Percentiles rank a stretch among this genome's conserved stretches.
phyloP scores from a whole-genome alignment of 345 rosid genomes.

The Combretum micranthum region DNA sequence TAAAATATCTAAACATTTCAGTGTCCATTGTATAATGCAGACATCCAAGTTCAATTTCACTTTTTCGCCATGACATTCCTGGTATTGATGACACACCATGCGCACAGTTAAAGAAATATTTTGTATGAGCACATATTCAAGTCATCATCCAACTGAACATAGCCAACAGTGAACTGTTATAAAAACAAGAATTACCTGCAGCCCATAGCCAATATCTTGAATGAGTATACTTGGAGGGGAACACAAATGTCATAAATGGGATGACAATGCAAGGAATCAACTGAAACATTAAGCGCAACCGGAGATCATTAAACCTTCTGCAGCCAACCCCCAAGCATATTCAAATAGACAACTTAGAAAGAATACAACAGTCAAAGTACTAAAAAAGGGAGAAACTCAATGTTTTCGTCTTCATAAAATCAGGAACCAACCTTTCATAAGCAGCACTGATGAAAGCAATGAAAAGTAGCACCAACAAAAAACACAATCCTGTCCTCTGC shows the following conservation, averaged over 20 bases:
- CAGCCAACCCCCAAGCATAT: conserved; percentile 46
- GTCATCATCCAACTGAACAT: neutral
- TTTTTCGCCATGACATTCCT: too few relatives aligned
- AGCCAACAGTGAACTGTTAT: neutral
- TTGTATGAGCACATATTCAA: neutral
- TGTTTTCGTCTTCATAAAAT: neutral
- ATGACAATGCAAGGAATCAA: conserved; percentile 63
- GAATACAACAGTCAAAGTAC: neutral
- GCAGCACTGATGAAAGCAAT: conserved; percentile 39
- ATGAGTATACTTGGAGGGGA: conserved; percentile 67
- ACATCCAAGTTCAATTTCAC: too few relatives aligned
- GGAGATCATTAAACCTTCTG: conserved; percentile 91
- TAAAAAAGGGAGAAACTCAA: neutral
- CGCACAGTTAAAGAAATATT: neutral
- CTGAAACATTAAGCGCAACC: conserved; percentile 84
- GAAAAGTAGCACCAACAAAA: conserved; percentile 44
- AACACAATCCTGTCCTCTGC: conserved; percentile 45
- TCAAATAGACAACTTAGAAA: conserved; percentile 16
- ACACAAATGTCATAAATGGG: conserved; percentile 50
- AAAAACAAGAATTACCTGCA: conserved; percentile 32
- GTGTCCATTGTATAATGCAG: too few relatives aligned
- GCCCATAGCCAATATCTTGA: conserved; percentile 77
- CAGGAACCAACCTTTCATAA: conserved; percentile 62
- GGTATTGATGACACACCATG: too few relatives aligned
- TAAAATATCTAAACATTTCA: too few relatives aligned